Base-by-base conservation (phyloP, 2,329 filamentous ascomycete species). In the Hirsutella thompsonii region DNA sequence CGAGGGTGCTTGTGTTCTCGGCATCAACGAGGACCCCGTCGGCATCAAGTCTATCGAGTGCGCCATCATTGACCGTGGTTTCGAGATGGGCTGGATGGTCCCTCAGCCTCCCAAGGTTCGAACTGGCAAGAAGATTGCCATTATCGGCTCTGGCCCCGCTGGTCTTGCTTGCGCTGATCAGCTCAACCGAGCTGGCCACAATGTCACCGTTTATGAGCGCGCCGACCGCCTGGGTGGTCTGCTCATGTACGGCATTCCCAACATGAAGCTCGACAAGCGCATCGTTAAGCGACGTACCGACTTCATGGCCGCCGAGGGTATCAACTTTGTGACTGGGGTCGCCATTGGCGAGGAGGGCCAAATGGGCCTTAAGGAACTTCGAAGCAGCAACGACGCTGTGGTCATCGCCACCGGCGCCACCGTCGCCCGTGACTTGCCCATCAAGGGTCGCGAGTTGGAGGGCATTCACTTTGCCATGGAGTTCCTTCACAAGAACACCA, bases 231-330 rank as follows among this genome's bases (percentile, higher is more conserved):
- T 83, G 43, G 90, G 90, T 65, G 90, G 90, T 62, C 72, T 96
- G 42, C 76, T 96, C 55, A 95, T 95, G 90, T 95, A 96, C 58
- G 90, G 90, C 51, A 96, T 96, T 51, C 90, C 90, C 50, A 96
- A 96, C 72, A 96, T 96, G 90, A 96, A 96, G 72, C 83, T 96
- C 34, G 90, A 96, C 69, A 96, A 96, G 75, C 87, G 87, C 58
- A 81, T 95, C 48, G 90, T 96, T 45, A 90, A 95, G 72, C 84
- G 90, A 40, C 84, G 90, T 61, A 88, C 92, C 38, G 86, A 95
- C 63, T 88, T 96, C 64, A 90, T 95, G 85, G 85, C 83, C 41
- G 76, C 80, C 3, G 90, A 95, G 64, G 90, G 90, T 38, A 68
- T 95, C 56, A 72, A 74, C 39, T 94, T 94, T 67, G 79, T 85